Conservation (phyloP, 1,284 basidiomycete species). For the Ceratobasidium sp. region DNA sequence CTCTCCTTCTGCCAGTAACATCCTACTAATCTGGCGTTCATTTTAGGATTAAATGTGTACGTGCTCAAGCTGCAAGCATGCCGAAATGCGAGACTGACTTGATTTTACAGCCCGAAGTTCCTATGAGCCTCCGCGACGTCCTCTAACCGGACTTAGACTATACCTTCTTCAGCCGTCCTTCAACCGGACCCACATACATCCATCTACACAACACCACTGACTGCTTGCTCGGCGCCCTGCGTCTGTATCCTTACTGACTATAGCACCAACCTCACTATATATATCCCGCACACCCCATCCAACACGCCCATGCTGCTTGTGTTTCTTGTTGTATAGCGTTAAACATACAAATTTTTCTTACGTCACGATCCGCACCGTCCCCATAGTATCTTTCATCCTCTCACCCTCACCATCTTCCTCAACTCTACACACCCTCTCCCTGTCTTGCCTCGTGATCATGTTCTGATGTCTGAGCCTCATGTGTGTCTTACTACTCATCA, state of each 20-base stretch:
- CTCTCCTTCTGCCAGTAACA: not conserved
- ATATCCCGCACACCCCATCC: slow-evolving; percentile 12
- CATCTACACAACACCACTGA: not conserved
- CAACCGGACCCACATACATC: slow-evolving; percentile 31
- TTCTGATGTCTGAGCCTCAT: slow-evolving; percentile 6
- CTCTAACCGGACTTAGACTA: slow-evolving; percentile 64
- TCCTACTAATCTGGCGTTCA: not conserved
- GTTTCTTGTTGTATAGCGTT: slow-evolving; percentile 16
- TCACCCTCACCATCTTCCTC: not conserved
- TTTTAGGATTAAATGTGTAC: slow-evolving; percentile 85
- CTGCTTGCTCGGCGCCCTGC: slow-evolving; percentile 15
- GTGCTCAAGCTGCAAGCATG: slow-evolving; percentile 52
- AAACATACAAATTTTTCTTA: not conserved
- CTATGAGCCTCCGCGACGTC: slow-evolving; percentile 85
- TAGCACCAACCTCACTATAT: slow-evolving; percentile 27
- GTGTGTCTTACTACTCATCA: slow-evolving; percentile 14
- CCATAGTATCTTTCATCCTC: slow-evolving; percentile 3
- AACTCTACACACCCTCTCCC: not conserved
- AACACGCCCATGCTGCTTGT: not conserved
- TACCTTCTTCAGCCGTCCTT: slow-evolving; percentile 4
- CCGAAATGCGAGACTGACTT: slow-evolving; percentile 42
- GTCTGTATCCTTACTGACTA: slow-evolving; percentile 37
- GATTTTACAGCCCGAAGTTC: slow-evolving; percentile 78
- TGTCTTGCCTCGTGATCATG: slow-evolving; percentile 13
- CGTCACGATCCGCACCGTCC: slow-evolving; percentile 13